Percentiles rank a stretch among this genome's conserved stretches.
Evolutionary conservation across 2,329 filamentous ascomycete species (phyloP).

Genomic region (Talaromyces rugulosus): DNA sequence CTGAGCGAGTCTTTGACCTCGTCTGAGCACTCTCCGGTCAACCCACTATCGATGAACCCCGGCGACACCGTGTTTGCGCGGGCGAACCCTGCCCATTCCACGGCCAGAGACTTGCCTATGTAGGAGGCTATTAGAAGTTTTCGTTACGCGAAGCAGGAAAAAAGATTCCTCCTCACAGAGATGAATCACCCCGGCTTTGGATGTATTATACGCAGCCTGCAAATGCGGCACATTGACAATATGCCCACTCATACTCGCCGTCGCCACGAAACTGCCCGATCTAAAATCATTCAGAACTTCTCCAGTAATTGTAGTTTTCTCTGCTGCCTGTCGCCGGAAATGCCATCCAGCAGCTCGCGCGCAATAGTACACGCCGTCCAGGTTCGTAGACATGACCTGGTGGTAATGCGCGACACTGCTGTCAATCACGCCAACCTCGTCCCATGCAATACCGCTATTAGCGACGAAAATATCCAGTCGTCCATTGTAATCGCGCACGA

Average conservation of each 20-base stretch:
- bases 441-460: slow-evolving; percentile 8
- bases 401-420: slow-evolving; percentile 1
- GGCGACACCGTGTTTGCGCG: slow-evolving; percentile 55
- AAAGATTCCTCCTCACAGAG: not conserved
- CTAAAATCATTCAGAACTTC: not conserved
- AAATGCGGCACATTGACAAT: slow-evolving; percentile 1
- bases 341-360: not conserved
- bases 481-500: slow-evolving; percentile 1
- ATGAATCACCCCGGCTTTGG: not conserved
- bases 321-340: not conserved
- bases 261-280: not conserved
- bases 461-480: slow-evolving; percentile 10
- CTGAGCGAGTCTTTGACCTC: not conserved
- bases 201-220: not conserved
- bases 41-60: not conserved
- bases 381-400: not conserved
- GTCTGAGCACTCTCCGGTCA: not conserved
- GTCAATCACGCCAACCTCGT: not conserved
- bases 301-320: not conserved
- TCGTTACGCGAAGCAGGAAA: not conserved
- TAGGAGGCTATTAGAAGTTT: not conserved
- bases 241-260: slow-evolving; percentile 1
- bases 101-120: slow-evolving; percentile 62
- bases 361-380: not conserved
- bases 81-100: slow-evolving; percentile 74